Conservation (phyloP, 1,139 yeast species). For the Diutina ranongensis region DNA sequence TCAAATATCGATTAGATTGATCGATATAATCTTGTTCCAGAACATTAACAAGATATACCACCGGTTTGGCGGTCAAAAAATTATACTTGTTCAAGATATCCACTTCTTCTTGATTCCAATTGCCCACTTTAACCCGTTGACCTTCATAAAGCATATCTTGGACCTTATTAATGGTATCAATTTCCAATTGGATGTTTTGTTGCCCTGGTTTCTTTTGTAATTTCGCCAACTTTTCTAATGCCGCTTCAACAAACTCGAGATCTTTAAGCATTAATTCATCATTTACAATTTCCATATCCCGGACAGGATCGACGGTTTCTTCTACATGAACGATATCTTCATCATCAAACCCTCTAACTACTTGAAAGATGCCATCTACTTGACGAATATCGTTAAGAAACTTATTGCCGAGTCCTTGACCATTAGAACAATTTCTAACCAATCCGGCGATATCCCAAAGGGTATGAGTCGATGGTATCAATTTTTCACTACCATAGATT, state of each 20-base stretch:
- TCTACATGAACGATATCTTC: slow-evolving; percentile 68
- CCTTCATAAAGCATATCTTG: slow-evolving; percentile 47
- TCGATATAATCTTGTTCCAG: slow-evolving; percentile 40
- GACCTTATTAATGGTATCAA: slow-evolving; percentile 33
- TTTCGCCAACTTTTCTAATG: slow-evolving; percentile 35
- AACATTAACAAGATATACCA: slow-evolving; percentile 50
- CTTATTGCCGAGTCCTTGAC: slow-evolving; percentile 72
- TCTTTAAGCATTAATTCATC: slow-evolving; percentile 69
- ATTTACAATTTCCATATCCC: slow-evolving; percentile 57
- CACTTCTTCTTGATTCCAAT: slow-evolving; percentile 44
- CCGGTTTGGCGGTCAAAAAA: slow-evolving; percentile 61
- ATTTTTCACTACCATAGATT: slow-evolving; percentile 41
- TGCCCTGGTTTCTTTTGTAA: slow-evolving; percentile 28
- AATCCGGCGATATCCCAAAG: slow-evolving; percentile 68
- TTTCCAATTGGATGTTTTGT: slow-evolving; percentile 19
- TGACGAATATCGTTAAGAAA: slow-evolving; percentile 59
- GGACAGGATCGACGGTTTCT: slow-evolving; percentile 47
- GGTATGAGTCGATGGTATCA: slow-evolving; percentile 44
- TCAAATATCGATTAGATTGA: slow-evolving; percentile 33
- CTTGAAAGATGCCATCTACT: slow-evolving; percentile 66
- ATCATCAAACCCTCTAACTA: slow-evolving; percentile 55
- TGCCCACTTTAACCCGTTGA: slow-evolving; percentile 30
- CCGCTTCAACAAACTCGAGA: slow-evolving; percentile 50
- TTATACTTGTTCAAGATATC: slow-evolving; percentile 47
- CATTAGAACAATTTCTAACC: slow-evolving; percentile 60